Evolutionary conservation across 495 filamentous ascomycete genomes (phyloP), one percentile per base, ranked within the genome.

Genomic region (Platismatia glauca): DNA sequence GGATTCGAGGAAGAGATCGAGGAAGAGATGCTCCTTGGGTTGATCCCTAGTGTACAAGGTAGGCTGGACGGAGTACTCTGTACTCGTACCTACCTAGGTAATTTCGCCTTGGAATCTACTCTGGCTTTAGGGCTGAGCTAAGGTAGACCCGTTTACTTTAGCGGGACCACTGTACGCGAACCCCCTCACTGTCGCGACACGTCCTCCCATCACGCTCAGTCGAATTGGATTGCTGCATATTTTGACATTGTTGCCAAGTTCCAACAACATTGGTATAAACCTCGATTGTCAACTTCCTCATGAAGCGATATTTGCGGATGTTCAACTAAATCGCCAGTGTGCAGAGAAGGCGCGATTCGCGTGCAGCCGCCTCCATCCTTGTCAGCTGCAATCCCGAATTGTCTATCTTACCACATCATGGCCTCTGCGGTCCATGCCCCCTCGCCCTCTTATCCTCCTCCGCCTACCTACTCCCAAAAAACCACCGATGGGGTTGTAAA

Each of bases 391-490:
- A 57, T 39, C 39, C 50, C 61, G 55, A 34, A 64, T 67, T 64
- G 61, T n/a, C n/a, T n/a, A n/a, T n/a, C n/a, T n/a, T 46, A 60
- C 65, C 31, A 39, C 65, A 34, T 39, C 56, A 68, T 68, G 66
- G 73, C 78, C 63, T 78, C 79, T 66, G 76, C 68, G 60, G 69
- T 74, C 62, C 75, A 76, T 63, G 69, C 72, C 64, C 67, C 70
- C 67, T 69, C 68, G 65, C 74, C 71, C 62, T 74, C 71, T 55
- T 73, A 71, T 62, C 68, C 74, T 61, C 69, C 70, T 59, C 80
- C 79, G 70, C 77, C 76, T 44, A 57, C 57, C 13, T 81, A 75
- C 67, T 78, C 75, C 3, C 76, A 76, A 65, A 74, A 72, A 58
- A 79, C 72, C 63, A 74, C 70, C 57, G 75, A 74, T 37, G 76